Evolutionary conservation across 2,329 filamentous ascomycete species (phyloP).

Genomic region (Fonsecaea pedrosoi): DNA sequence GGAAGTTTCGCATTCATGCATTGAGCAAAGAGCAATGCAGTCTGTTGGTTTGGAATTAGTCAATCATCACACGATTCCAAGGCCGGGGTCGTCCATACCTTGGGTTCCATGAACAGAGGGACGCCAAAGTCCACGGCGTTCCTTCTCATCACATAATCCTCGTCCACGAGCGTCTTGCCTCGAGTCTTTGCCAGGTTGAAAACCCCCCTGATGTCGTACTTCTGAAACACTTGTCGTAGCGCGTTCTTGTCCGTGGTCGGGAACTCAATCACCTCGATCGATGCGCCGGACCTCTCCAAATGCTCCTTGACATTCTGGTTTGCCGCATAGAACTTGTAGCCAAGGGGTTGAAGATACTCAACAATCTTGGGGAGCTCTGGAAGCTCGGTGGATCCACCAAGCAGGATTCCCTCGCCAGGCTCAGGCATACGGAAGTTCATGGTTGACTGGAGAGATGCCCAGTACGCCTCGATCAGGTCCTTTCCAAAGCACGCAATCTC

Average conservation of each 20-base stretch:
- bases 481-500: slow-evolving; percentile 99
- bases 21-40: slow-evolving; percentile 91
- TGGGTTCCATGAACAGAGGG: slow-evolving; percentile 70
- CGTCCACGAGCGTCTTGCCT: slow-evolving; percentile 83
- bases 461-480: slow-evolving; percentile 95
- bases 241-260: slow-evolving; percentile 95
- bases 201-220: slow-evolving; percentile 92
- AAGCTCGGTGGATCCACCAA: slow-evolving; percentile 81
- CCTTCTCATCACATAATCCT: slow-evolving; percentile 97
- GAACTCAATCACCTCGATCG: slow-evolving; percentile 92
- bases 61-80: slow-evolving; percentile 21
- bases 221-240: slow-evolving; percentile 92
- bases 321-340: slow-evolving; percentile 93
- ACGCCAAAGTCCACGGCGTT: slow-evolving; percentile 99
- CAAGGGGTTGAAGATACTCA: slow-evolving; percentile 84
- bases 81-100: slow-evolving; percentile 26
- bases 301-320: slow-evolving; percentile 80
- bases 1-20: slow-evolving; percentile 98
- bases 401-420: slow-evolving; percentile 91
- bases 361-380: slow-evolving; percentile 78
- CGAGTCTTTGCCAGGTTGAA: slow-evolving; percentile 91
- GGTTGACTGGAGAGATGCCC: slow-evolving; percentile 91
- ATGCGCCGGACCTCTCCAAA: slow-evolving; percentile 64
- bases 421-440: slow-evolving; percentile 99
- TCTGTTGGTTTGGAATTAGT: slow-evolving; percentile 63